Percentiles rank a stretch among this genome's conserved stretches.
phyloP scores from a whole-genome alignment of 2,329 filamentous ascomycete species.

The Orbilia blumenaviensis region DNA sequence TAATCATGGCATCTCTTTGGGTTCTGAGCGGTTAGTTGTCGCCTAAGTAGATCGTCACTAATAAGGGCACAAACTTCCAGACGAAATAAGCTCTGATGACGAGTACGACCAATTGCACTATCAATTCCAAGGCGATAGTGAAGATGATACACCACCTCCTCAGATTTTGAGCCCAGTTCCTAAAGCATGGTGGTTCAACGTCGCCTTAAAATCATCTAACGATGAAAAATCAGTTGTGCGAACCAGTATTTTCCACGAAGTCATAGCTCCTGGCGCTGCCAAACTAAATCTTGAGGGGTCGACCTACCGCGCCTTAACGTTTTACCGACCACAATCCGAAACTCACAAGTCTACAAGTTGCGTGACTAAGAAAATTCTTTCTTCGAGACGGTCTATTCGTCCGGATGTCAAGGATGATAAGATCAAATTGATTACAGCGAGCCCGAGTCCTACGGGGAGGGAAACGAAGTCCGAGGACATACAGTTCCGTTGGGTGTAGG shows the following conservation, averaged over 20 bases:
- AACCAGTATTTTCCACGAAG: constrained; percentile 21
- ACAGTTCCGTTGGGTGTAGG: constrained; percentile 36
- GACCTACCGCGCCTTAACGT: constrained; percentile 3
- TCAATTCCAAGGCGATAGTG: neutral
- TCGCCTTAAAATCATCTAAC: neutral
- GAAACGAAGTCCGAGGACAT: neutral
- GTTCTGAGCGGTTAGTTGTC: too few species aligned
- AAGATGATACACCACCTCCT: neutral
- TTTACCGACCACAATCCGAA: neutral
- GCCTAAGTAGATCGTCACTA: too few species aligned
- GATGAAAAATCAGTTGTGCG: neutral
- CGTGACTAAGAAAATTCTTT: neutral
- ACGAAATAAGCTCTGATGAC: neutral
- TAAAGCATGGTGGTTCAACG: constrained; percentile 23
- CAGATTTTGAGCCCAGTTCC: neutral
- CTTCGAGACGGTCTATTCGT: constrained; percentile 14
- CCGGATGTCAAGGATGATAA: constrained; percentile 5
- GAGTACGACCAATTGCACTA: neutral
- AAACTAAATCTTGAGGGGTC: too few species aligned
- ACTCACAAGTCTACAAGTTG: constrained; percentile 21
- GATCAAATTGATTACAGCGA: constrained; percentile 10
- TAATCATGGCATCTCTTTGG: too few species aligned
- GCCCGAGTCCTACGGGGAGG: neutral
- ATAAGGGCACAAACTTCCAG: neutral
- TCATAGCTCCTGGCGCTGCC: neutral